Evolutionary conservation across 1,139 yeast species (phyloP), one percentile per base, ranked within the genome.

Genomic region (Taphrina wiesneri): DNA sequence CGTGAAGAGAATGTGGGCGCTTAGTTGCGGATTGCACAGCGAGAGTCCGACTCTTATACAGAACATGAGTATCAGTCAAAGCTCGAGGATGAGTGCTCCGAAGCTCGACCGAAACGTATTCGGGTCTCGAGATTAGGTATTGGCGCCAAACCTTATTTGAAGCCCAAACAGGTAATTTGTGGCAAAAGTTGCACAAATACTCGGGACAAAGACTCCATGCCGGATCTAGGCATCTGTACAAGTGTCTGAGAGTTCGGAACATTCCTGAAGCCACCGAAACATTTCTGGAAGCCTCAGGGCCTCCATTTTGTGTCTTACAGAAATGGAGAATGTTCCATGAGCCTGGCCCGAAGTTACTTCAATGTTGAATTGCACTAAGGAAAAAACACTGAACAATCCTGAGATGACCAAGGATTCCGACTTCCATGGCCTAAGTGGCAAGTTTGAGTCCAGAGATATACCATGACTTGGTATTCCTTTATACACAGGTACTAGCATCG

Each of bases 71-170:
- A 13, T 39, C 13, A 11, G 15, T 11, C 5, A 11, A 2, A 11
- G 36, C 36, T 11, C 36, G 15, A 32, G 36, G 15, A 32, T 11
- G 36, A 32, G 9, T 15, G 36, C 43, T 39, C 7, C 43, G n/a
- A 19, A 4, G 6, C 2, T 11, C 7, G 49, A 9, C 49, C 13
- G 21, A 7, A 28, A 45, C 28, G 49, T 28, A 45, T 45, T 7
- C 11, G 6, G 49, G 13, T 19, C 28, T 45, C 49, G 49, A 45
- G 49, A 45, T 21, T 45, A 28, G 11, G 28, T 21, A 21, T 15
- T 45, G 25, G 49, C 49, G 13, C 7, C 11, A 45, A 45, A 45
- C 49, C 49, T 45, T 45, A 45, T 45, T 45, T n/a, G 49, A 21
- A 45, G 49, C 49, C 49, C 2, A 45, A 45, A 9, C 7, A 28